Evolutionary conservation across 495 filamentous ascomycete species (phyloP).

Genomic region (Bacidia gigantensis): DNA sequence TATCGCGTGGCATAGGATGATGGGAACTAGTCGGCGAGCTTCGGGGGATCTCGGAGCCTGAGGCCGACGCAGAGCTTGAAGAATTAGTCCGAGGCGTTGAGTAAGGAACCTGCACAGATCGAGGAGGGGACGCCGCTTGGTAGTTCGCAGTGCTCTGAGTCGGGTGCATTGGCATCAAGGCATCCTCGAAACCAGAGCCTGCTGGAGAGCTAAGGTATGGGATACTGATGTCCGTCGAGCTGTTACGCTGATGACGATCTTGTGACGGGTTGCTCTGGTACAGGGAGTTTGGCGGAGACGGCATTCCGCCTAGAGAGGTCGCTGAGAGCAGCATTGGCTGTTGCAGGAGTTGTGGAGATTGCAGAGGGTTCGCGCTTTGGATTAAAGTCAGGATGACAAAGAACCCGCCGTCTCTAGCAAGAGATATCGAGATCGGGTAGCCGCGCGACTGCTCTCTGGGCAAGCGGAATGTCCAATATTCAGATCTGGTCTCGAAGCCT

Average conservation of each 20-base stretch:
- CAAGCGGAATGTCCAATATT: constrained; percentile 21
- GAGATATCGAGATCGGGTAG: constrained; percentile 19
- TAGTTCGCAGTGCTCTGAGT: constrained; percentile 18
- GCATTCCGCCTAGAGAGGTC: constrained; percentile 9
- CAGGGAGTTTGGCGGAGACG: constrained; percentile 10
- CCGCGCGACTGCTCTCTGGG: constrained; percentile 18
- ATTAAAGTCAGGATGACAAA: constrained; percentile 19
- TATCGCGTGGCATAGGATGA: constrained; percentile 11
- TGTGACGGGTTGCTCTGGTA: constrained; percentile 6
- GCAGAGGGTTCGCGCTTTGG: constrained; percentile 13
- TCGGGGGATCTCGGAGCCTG: constrained; percentile 14
- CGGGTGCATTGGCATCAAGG: constrained; percentile 10
- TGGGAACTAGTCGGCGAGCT: constrained; percentile 8
- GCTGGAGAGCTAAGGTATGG: constrained; percentile 10
- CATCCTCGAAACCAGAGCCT: constrained; percentile 6
- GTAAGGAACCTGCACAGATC: constrained; percentile 13
- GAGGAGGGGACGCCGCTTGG: constrained; percentile 15
- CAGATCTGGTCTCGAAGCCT: constrained; percentile 18
- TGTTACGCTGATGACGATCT: constrained; percentile 12
- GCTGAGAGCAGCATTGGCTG: constrained; percentile 8
- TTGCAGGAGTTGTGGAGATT: constrained; percentile 13
- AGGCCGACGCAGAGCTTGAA: constrained; percentile 8
- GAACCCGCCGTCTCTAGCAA: constrained; percentile 14
- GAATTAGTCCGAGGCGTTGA: constrained; percentile 11
- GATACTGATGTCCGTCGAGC: constrained; percentile 9